Percentiles rank a stretch among this genome's conserved stretches.
phyloP scores from a whole-genome alignment of 495 filamentous ascomycete genomes.

The Hyaloscypha finlandica region DNA sequence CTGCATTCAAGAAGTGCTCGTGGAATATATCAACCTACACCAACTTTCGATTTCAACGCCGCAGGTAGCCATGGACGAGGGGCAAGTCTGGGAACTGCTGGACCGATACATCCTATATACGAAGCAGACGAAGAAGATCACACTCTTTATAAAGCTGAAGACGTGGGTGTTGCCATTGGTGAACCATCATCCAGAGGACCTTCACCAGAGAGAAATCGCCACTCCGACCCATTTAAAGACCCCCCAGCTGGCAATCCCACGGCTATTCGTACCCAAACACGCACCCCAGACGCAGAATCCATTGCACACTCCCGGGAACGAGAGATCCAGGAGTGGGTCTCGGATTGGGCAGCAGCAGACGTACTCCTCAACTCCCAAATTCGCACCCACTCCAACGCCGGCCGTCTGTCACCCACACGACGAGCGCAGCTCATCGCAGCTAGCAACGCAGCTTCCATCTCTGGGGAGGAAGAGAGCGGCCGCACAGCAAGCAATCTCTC shows the following conservation, averaged over 20 bases:
- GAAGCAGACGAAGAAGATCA: constrained; percentile 70
- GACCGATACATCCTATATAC: constrained; percentile 57
- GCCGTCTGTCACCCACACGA: constrained; percentile 27
- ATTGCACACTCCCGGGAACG: constrained; percentile 27
- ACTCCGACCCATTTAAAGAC: constrained; percentile 39
- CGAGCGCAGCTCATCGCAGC: constrained; percentile 27
- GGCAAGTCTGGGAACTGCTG: constrained; percentile 33
- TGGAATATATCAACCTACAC: constrained; percentile 43
- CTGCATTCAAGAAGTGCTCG: constrained; percentile 38
- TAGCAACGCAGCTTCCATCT: constrained; percentile 19
- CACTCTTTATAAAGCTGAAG: constrained; percentile 29
- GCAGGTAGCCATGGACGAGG: constrained; percentile 16
- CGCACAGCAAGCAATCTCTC: constrained; percentile 61
- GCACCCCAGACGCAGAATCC: constrained; percentile 17
- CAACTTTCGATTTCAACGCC: constrained; percentile 26
- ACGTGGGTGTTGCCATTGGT: constrained; percentile 34
- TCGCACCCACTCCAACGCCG: constrained; percentile 21
- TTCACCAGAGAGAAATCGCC: constrained; percentile 21
- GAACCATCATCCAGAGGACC: constrained; percentile 18
- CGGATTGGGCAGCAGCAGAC: constrained; percentile 58
- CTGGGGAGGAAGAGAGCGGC: constrained; percentile 48
- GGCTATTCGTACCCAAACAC: neutral
- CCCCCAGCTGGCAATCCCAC: constrained; percentile 15
- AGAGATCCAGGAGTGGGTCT: constrained; percentile 63
- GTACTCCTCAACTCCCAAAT: constrained; percentile 41